Evolutionary conservation across 169 alveolate genomes (phyloP).

Genomic region (Plasmodium reichenowi): DNA sequence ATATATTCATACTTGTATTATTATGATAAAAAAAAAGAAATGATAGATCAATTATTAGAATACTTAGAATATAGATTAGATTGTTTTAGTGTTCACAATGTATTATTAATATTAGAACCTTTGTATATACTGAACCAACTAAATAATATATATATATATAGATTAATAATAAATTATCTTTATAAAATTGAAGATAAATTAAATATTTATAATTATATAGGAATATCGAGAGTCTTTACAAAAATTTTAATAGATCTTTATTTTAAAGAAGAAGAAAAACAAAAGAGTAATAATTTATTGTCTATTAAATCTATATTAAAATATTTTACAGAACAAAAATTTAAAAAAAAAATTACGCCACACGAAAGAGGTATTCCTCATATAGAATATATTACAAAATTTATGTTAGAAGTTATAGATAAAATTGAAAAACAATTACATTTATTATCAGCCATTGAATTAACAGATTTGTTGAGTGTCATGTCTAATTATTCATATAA

Average conservation of each 20-base stretch:
- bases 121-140: conserved; percentile 38
- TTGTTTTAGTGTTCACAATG: conserved; percentile 67
- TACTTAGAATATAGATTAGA: conserved; percentile 55
- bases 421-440: conserved; percentile 31
- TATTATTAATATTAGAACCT: conserved; percentile 47
- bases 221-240: conserved; percentile 57
- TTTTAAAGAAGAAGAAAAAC: conserved; percentile 5
- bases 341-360: conserved; percentile 30
- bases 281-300: too few relatives aligned
- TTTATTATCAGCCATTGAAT: conserved; percentile 60
- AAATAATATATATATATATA: conserved; percentile 52
- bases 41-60: conserved; percentile 34
- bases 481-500: conserved; percentile 58
- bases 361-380: conserved; percentile 51
- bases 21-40: conserved; percentile 65
- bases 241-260: conserved; percentile 49
- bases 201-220: conserved; percentile 66
- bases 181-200: conserved; percentile 37
- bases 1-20: conserved; percentile 61
- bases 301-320: conserved; percentile 13
- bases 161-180: conserved; percentile 63
- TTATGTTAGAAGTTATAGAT: conserved; percentile 40
- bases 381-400: conserved; percentile 25
- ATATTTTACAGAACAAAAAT: conserved; percentile 39
- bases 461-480: conserved; percentile 68